Evolutionary conservation across 805 yeast genomes (phyloP).

Genomic region (Hanseniaspora valbyensis): DNA sequence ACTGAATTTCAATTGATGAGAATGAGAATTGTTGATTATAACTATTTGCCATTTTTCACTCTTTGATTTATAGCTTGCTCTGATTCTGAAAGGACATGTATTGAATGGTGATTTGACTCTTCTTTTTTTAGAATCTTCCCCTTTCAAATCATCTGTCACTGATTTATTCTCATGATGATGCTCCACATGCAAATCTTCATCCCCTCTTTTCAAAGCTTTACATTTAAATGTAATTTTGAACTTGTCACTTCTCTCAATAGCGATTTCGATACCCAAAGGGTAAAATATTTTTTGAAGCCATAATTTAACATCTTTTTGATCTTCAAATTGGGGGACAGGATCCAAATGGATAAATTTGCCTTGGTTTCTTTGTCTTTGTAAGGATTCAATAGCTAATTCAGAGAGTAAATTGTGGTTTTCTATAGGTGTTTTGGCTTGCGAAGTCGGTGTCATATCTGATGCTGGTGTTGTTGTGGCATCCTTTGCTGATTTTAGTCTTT

Average conservation of each 20-base stretch:
- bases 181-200: slow-evolving; percentile 12
- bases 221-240: slow-evolving; percentile 54
- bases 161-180: slow-evolving; percentile 9
- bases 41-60: slow-evolving; percentile 49
- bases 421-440: slow-evolving; percentile 11
- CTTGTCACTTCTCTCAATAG: slow-evolving; percentile 52
- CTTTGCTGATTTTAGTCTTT: neutral
- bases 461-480: slow-evolving; percentile 8
- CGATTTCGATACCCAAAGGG: slow-evolving; percentile 43
- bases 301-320: slow-evolving; percentile 46
- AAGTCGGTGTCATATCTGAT: slow-evolving; percentile 10
- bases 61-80: slow-evolving; percentile 50
- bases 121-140: slow-evolving; percentile 18
- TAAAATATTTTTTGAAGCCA: slow-evolving; percentile 44
- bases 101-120: slow-evolving; percentile 29
- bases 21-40: slow-evolving; percentile 48
- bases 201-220: slow-evolving; percentile 31
- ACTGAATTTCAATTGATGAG: slow-evolving; percentile 37
- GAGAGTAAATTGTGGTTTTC: slow-evolving; percentile 17
- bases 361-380: slow-evolving; percentile 23
- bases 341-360: slow-evolving; percentile 30
- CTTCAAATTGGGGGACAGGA: slow-evolving; percentile 32
- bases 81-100: slow-evolving; percentile 51
- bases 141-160: neutral
- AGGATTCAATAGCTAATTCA: slow-evolving; percentile 20